A percentile compares a stretch with the other conserved stretches of the same genome.
Evolutionary conservation across 2,329 filamentous ascomycete genomes (phyloP).

Genomic region (Dryadomyces sulphureus): DNA sequence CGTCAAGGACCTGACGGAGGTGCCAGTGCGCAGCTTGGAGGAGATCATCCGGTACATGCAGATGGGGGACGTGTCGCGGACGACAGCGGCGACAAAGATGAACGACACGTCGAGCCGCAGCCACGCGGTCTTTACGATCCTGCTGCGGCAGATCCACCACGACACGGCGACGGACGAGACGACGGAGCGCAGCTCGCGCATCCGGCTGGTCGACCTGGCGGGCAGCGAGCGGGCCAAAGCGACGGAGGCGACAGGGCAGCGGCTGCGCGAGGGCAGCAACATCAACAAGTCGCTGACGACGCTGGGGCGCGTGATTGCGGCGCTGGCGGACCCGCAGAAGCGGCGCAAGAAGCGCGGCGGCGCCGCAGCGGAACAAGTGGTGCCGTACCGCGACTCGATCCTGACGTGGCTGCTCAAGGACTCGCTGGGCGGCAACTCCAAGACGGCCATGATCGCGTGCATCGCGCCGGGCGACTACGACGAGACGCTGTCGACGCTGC

Average conservation of each 20-base stretch:
- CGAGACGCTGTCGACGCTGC: conserved; percentile 86
- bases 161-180: conserved; percentile 96
- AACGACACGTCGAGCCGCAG: conserved; percentile 96
- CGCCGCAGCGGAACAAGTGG: conserved; percentile 45
- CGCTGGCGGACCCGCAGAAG: conserved; percentile 56
- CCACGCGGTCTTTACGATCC: conserved; percentile 95
- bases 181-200: conserved; percentile 84
- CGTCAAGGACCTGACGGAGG: conserved; percentile 91
- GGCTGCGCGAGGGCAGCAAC: conserved; percentile 86
- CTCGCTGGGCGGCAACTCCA: conserved; percentile 88
- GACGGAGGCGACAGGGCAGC: conserved; percentile 83
- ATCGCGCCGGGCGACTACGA: conserved; percentile 93
- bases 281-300: conserved; percentile 99
- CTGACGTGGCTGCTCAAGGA: conserved; percentile 83
- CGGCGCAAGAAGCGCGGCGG: conserved; percentile 32
- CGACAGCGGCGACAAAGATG: conserved; percentile 93
- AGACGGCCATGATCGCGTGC: conserved; percentile 98
- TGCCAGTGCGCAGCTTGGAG: conserved; percentile 63
- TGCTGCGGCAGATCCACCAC: conserved; percentile 95
- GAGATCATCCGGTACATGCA: conserved; percentile 90
- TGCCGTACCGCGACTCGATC: conserved; percentile 87
- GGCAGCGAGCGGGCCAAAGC: conserved; percentile 90
- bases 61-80: conserved; percentile 74
- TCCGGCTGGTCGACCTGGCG: conserved; percentile 86
- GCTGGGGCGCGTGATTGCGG: conserved; percentile 87